phyloP scores from a whole-genome alignment of 1,139 yeast genomes.

The Hyphopichia buzzinii region DNA sequence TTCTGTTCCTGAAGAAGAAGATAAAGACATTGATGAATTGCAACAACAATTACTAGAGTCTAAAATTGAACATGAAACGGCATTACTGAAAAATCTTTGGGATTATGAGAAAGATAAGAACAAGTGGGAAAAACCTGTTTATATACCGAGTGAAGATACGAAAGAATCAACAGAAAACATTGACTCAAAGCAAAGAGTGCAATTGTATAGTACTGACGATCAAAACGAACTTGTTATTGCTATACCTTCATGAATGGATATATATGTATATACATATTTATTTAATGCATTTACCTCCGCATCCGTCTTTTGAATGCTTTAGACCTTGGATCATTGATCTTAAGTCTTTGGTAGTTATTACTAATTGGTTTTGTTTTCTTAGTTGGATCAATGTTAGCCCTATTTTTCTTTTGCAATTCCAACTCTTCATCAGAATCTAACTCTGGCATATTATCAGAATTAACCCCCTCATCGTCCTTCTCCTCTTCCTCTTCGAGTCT shows the following conservation, averaged over 20 bases:
- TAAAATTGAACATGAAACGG: conserved; percentile 15
- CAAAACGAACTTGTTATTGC: conserved; percentile 21
- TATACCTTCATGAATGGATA: conserved; percentile 10
- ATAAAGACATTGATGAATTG: conserved; percentile 25
- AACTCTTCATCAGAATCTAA: conserved; percentile 10
- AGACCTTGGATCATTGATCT: conserved; percentile 40
- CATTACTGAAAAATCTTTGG: conserved; percentile 38
- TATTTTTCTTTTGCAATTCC: conserved; percentile 6
- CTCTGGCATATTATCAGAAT: conserved; percentile 18
- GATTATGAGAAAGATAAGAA: conserved; percentile 52
- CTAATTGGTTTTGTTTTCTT: conserved; percentile 36
- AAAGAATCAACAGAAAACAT: conserved; percentile 2
- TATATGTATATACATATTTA: background rate
- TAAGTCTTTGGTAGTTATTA: conserved; percentile 39
- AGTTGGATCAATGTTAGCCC: conserved; percentile 5
- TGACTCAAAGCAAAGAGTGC: conserved; percentile 16
- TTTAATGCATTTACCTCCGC: conserved; percentile 5
- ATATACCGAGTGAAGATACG: conserved; percentile 14
- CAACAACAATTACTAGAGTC: conserved; percentile 22
- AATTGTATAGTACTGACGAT: conserved; percentile 18
- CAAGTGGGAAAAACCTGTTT: conserved; percentile 54
- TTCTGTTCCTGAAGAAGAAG: conserved; percentile 15
- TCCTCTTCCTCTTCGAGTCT: conserved; percentile 25
- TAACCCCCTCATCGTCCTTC: conserved; percentile 15
- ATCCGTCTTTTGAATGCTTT: conserved; percentile 22